phyloP scores from a whole-genome alignment of 805 yeast species.

The Saccharomycopsis malanga region DNA sequence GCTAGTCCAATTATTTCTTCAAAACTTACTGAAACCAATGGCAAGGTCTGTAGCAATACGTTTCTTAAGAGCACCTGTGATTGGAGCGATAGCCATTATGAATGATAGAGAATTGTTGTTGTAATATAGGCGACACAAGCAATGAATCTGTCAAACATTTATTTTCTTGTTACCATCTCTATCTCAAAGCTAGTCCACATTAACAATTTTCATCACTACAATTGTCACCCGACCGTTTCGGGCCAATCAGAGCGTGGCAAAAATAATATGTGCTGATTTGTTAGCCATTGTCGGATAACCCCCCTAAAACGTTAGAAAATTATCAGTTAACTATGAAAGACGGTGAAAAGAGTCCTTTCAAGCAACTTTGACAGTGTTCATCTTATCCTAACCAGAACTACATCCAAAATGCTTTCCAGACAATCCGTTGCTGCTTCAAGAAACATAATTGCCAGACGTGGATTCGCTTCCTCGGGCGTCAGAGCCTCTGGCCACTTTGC shows the following conservation, averaged over 20 bases:
- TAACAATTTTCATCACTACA: too few species aligned
- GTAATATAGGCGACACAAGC: too few species aligned
- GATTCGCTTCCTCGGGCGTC: slow-evolving; percentile 51
- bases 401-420: slow-evolving; percentile 28
- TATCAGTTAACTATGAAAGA: too few species aligned
- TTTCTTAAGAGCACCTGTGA: slow-evolving; percentile 75
- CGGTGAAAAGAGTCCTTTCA: too few species aligned
- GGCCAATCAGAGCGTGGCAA: slow-evolving; percentile 7
- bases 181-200: too few species aligned
- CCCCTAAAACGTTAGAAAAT: too few species aligned
- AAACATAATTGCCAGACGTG: slow-evolving; percentile 32
- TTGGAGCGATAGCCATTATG: slow-evolving; percentile 73
- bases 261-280: slow-evolving; percentile 3
- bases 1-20: not conserved
- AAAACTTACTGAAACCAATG: slow-evolving; percentile 45
- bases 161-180: too few species aligned
- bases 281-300: too few species aligned
- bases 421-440: slow-evolving; percentile 25
- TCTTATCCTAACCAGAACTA: too few species aligned
- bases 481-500: slow-evolving; percentile 47
- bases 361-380: too few species aligned
- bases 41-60: slow-evolving; percentile 73
- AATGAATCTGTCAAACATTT: too few species aligned
- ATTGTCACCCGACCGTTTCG: slow-evolving; percentile 1
- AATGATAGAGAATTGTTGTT: not conserved